Evolutionary conservation across 306 rosid genomes (phyloP).

Genomic region (Albizia julibrissin): DNA sequence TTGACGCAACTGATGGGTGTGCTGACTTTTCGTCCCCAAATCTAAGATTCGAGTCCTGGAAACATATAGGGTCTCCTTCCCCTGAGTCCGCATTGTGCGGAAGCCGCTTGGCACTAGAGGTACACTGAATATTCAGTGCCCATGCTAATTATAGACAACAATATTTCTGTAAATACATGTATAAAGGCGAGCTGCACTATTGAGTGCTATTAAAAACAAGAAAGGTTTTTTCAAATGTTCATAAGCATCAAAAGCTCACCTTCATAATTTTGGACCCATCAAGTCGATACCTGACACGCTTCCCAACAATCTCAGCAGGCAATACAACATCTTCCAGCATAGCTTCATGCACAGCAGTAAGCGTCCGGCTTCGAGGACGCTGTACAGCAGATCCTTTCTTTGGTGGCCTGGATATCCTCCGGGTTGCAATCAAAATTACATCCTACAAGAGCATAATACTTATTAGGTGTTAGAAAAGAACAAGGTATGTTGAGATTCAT

Average conservation of each 20-base stretch:
- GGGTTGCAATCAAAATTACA: slow-evolving; percentile 76
- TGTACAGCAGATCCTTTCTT: slow-evolving; percentile 87
- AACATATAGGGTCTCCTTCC: no score
- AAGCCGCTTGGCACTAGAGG: no score
- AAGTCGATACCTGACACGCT: slow-evolving; percentile 65
- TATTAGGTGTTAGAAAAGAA: background rate
- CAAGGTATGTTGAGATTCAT: background rate
- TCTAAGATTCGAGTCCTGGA: no score
- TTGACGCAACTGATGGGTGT: no score
- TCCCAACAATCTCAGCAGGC: slow-evolving; percentile 95
- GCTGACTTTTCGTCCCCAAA: no score
- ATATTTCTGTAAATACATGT: background rate
- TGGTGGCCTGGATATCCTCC: slow-evolving; percentile 87
- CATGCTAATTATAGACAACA: background rate
- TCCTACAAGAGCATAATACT: slow-evolving; percentile 41
- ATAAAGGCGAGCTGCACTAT: background rate
- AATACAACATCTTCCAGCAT: slow-evolving; percentile 80
- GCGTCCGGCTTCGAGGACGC: slow-evolving; percentile 83
- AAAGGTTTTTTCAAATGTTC: background rate
- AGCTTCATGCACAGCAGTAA: slow-evolving; percentile 90
- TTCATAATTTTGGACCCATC: slow-evolving; percentile 90
- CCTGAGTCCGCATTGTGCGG: no score
- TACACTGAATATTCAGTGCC: background rate
- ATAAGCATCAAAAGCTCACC: slow-evolving; percentile 35
- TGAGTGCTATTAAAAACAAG: background rate